Evolutionary conservation across 768 basidiomycete species (phyloP).

Genomic region (Scleroderma citrinum): DNA sequence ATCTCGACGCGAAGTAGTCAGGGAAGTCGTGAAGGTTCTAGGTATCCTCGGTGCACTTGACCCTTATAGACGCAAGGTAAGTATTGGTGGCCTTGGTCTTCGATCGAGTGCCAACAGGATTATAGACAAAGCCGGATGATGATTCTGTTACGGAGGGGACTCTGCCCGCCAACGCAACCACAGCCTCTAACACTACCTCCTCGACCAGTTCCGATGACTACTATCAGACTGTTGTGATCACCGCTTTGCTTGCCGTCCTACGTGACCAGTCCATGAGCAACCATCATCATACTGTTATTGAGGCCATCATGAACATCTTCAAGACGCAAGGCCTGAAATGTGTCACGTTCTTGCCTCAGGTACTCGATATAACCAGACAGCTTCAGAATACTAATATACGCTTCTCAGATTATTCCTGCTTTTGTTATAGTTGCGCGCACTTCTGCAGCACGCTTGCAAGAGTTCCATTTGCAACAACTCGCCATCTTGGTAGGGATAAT

Average conservation of each 20-base stretch:
- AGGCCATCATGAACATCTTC: constrained; percentile 98
- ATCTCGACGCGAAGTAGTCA: constrained; percentile 84
- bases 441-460: constrained; percentile 77
- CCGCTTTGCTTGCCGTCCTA: constrained; percentile 76
- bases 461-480: constrained; percentile 92
- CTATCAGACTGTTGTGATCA: constrained; percentile 94
- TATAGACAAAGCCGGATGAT: constrained; percentile 55
- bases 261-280: constrained; percentile 82
- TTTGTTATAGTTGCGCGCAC: constrained; percentile 84
- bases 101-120: constrained; percentile 6
- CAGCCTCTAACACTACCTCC: constrained; percentile 55
- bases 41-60: constrained; percentile 95
- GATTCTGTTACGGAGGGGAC: constrained; percentile 56
- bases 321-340: constrained; percentile 97
- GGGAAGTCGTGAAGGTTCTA: constrained; percentile 92
- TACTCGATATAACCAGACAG: constrained; percentile 23
- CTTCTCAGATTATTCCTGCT: constrained; percentile 80
- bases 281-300: constrained; percentile 90
- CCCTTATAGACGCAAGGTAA: constrained; percentile 89
- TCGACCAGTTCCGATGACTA: constrained; percentile 82
- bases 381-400: constrained; percentile 7
- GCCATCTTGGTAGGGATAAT: constrained; percentile 94
- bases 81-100: constrained; percentile 7
- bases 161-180: constrained; percentile 60
- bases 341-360: constrained; percentile 91